A percentile compares a stretch with the other conserved stretches of the same genome.
phyloP scores from a whole-genome alignment of 495 filamentous ascomycete species.

The Cairneyella variabilis region DNA sequence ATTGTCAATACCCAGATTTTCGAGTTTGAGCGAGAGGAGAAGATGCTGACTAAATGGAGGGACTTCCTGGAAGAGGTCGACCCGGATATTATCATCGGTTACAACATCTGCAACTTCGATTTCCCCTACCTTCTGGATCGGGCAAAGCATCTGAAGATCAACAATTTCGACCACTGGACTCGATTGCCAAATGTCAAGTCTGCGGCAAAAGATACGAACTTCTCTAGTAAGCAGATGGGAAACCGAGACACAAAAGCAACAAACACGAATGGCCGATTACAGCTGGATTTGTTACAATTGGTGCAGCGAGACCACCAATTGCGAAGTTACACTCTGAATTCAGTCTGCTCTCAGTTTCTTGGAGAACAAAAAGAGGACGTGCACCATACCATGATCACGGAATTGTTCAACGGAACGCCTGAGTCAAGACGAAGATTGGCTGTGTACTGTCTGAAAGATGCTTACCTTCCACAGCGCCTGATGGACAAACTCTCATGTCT shows the following conservation, averaged over 20 bases:
- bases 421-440: slow-evolving; percentile 88
- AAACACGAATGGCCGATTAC: slow-evolving; percentile 90
- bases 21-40: slow-evolving; percentile 70
- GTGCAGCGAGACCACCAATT: slow-evolving; percentile 93
- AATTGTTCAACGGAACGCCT: slow-evolving; percentile 90
- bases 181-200: slow-evolving; percentile 64
- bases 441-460: slow-evolving; percentile 97
- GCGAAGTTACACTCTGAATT: slow-evolving; percentile 95
- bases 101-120: slow-evolving; percentile 99
- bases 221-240: slow-evolving; percentile 98
- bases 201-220: slow-evolving; percentile 68
- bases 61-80: slow-evolving; percentile 89
- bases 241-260: slow-evolving; percentile 90
- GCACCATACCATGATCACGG: slow-evolving; percentile 98
- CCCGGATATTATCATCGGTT: slow-evolving; percentile 96
- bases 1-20: slow-evolving; percentile 96
- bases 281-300: slow-evolving; percentile 88
- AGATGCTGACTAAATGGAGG: slow-evolving; percentile 86
- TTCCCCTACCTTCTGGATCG: slow-evolving; percentile 94
- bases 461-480: slow-evolving; percentile 87
- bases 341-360: slow-evolving; percentile 93
- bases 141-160: slow-evolving; percentile 75
- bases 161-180: slow-evolving; percentile 79
- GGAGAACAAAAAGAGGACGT: slow-evolving; percentile 99
- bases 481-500: slow-evolving; percentile 98